Conservation (phyloP, 1,139 yeast genomes). For the Magnusiomyces ingens region DNA sequence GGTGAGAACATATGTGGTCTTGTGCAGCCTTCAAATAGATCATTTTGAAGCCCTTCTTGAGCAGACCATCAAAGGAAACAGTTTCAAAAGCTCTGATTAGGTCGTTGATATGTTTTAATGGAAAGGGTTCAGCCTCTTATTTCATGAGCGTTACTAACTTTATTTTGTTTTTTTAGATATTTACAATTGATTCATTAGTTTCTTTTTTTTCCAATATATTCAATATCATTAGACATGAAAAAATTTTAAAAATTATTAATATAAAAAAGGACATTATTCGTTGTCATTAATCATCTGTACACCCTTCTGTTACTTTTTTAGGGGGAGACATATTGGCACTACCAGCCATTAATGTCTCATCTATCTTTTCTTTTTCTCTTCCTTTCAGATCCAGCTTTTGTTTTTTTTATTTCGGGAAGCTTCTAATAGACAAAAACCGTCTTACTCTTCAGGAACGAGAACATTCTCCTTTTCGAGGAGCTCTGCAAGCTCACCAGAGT, state of each 20-base stretch:
- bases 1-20: not conserved
- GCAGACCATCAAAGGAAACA: not conserved
- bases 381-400: too few species aligned
- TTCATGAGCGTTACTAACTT: not conserved
- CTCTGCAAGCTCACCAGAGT: conserved; percentile 83
- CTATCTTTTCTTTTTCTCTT: too few species aligned
- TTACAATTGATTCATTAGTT: not conserved
- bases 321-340: not conserved
- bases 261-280: not conserved
- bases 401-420: too few species aligned
- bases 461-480: conserved; percentile 73
- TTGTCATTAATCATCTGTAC: not conserved
- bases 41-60: not conserved
- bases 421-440: not conserved
- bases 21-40: not conserved
- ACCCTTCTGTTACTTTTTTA: not conserved
- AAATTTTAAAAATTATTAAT: not conserved
- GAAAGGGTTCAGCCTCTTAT: not conserved
- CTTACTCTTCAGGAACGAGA: conserved; percentile 64
- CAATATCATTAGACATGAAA: not conserved
- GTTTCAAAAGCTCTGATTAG: not conserved
- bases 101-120: too few species aligned
- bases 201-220: not conserved
- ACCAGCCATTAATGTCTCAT: too few species aligned
- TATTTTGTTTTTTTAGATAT: not conserved